Evolutionary conservation across 2,329 filamentous ascomycete genomes (phyloP).

Genomic region (Exophiala spinifera): DNA sequence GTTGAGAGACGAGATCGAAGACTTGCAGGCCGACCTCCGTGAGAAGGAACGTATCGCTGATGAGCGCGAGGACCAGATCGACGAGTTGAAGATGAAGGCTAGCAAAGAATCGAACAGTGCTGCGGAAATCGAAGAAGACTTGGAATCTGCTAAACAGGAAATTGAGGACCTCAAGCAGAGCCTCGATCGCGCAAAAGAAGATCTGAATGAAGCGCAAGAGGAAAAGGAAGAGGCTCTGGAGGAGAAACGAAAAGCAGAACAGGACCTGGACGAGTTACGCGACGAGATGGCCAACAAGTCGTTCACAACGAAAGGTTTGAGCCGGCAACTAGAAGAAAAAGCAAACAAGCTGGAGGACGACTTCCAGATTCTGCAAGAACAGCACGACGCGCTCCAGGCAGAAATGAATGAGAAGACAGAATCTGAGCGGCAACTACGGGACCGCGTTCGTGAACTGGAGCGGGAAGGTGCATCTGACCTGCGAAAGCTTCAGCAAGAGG

Average conservation of each 20-base stretch:
- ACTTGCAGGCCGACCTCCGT: constrained; percentile 71
- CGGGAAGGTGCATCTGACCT: constrained; percentile 39
- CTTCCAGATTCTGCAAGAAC: constrained; percentile 52
- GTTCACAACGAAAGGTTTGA: constrained; percentile 69
- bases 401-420: constrained; percentile 45
- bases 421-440: constrained; percentile 39
- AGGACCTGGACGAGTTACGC: constrained; percentile 61
- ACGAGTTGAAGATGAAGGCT: constrained; percentile 56
- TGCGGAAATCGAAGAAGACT: constrained; percentile 49
- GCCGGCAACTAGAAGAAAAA: constrained; percentile 72
- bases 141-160: constrained; percentile 45
- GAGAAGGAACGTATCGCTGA: constrained; percentile 72
- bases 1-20: constrained; percentile 69
- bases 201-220: constrained; percentile 44
- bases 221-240: constrained; percentile 50
- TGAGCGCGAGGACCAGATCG: constrained; percentile 71
- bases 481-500: constrained; percentile 42
- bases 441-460: constrained; percentile 43
- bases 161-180: constrained; percentile 43
- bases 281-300: constrained; percentile 79
- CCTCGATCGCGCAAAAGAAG: constrained; percentile 38
- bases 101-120: constrained; percentile 43
- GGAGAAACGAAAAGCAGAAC: constrained; percentile 49
- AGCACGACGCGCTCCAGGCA: constrained; percentile 43
- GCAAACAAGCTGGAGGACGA: constrained; percentile 64